Conservation (phyloP, 257 asterid species). For the Petunia axillaris region DNA sequence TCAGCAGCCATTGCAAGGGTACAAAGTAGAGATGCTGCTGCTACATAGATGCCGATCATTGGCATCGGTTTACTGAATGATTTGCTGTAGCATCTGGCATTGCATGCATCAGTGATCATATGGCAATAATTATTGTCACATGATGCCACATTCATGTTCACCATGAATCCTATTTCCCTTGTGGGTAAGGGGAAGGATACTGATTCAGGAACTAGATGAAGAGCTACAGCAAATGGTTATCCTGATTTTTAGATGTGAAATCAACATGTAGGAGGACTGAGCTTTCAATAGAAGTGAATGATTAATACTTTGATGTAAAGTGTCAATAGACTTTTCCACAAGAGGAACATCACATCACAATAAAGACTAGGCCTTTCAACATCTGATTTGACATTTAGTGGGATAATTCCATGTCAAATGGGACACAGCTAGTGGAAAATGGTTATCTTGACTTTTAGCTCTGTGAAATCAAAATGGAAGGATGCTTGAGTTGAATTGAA, state of each 20-base stretch:
- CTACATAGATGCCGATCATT: constrained; percentile 23
- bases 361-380: not conserved
- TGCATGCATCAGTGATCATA: not conserved
- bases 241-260: not conserved
- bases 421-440: not conserved
- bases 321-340: not conserved
- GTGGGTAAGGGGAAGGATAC: not conserved
- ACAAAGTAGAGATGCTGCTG: constrained; percentile 33
- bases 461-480: not conserved
- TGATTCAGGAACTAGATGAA: not conserved
- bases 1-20: constrained; percentile 28
- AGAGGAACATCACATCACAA: not conserved
- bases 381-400: too few relatives aligned
- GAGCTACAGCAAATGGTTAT: not conserved
- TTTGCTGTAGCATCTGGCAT: not conserved
- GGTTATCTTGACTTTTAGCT: not conserved
- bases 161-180: not conserved
- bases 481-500: not conserved
- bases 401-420: too few relatives aligned
- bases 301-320: not conserved
- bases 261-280: not conserved
- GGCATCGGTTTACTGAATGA: constrained; percentile 27
- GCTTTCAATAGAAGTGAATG: not conserved
- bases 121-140: not conserved
- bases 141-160: not conserved